Base-by-base conservation (phyloP, 441 rosid species). In the Brassica hybrid region DNA sequence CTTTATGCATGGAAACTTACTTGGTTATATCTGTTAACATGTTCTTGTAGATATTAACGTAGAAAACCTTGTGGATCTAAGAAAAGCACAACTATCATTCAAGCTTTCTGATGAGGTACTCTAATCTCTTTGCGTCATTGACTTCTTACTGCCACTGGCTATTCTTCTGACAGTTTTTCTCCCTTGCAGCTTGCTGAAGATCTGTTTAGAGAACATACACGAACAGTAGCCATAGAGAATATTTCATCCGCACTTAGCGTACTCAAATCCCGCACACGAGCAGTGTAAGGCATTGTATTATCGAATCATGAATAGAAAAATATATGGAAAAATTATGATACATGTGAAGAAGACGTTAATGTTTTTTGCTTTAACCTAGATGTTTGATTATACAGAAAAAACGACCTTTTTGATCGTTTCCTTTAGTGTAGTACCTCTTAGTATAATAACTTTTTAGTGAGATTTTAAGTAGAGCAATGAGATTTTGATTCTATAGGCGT, bases 101-200 rank as follows among this genome's bases (percentile, higher is more conserved):
- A 87, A 79, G 76, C 97, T 96, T 48, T 90, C 95, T 23, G 98
- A 94, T 78, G 97, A 92, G 94, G 99, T 96, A 76, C 48, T 71
- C 74, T 50, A 69, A 75, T 71, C 80, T 69, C 60, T 68, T 61
- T 65, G 62, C 50, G 38, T 17, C 65, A 56, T 62, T 57, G 65
- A 36, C 21, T 50, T 66, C 59, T 21, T 67, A n/a, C 48, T 52
- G 61, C 25, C 60, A 34, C 34, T 54, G 43, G 62, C 36, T n/a
- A 48, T 56, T 65, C 36, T 60, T 41, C 74, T 79, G 59, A 79
- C 66, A 66, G 59, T 25, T 18, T 82, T 74, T 45, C 30, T 76
- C 74, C 70, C 21, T 69, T 77, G 66, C 89, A 96, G 99, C 92
- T 92, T 81, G 98, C 99, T 58, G 89, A 88, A 83, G 97, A 96